These are phyloP conservation scores for Talaromyces sp. DNA, from an alignment of 2,329 filamentous ascomycete genomes.

Conservation along the genomic window DNA sequence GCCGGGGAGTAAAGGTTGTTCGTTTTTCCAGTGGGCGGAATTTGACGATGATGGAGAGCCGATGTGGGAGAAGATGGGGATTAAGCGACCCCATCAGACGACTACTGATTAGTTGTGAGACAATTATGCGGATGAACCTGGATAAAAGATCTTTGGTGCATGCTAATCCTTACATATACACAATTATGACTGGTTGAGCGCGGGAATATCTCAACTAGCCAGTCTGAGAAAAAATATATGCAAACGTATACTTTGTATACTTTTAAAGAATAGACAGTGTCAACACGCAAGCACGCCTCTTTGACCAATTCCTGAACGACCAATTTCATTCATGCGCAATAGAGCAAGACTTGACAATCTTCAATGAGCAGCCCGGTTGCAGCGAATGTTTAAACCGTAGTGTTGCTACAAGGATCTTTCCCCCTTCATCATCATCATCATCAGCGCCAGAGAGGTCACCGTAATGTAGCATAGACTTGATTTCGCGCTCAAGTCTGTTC, in stretches of 20 bases:
- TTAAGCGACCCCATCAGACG: background rate
- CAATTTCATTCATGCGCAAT: background rate
- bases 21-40: conserved; percentile 79
- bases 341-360: conserved; percentile 1
- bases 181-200: background rate
- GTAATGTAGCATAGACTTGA: conserved; percentile 7
- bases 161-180: background rate
- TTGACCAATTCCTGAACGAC: background rate
- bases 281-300: background rate
- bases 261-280: background rate
- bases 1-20: conserved; percentile 56
- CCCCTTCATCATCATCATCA: conserved; percentile 1
- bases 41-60: conserved; percentile 86
- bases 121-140: background rate
- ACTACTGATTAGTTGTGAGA: background rate
- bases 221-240: background rate
- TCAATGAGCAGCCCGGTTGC: conserved; percentile 5
- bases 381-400: conserved; percentile 13
- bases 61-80: conserved; percentile 48
- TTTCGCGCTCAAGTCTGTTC: conserved; percentile 7
- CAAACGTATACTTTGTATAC: background rate
- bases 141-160: background rate
- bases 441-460: background rate
- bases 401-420: conserved; percentile 1
- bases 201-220: background rate